A percentile compares a stretch with the other conserved stretches of the same genome.
phyloP scores from a whole-genome alignment of 2,329 filamentous ascomycete genomes.

The Orbilia quercus region DNA sequence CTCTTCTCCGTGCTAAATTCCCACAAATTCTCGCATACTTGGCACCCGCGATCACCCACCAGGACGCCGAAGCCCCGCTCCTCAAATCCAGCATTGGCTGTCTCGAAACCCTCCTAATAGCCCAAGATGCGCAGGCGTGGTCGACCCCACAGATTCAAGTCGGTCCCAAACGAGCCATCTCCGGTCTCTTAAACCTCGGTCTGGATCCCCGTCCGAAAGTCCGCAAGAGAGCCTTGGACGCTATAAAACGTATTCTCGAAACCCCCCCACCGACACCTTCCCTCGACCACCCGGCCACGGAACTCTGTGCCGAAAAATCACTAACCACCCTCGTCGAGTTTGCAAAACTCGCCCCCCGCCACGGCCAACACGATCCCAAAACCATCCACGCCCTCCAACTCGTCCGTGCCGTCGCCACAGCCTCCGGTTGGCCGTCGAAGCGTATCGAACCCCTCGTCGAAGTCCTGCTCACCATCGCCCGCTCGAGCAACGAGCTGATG shows the following conservation, averaged over 20 bases:
- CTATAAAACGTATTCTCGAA: slow-evolving; percentile 82
- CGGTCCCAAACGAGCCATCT: slow-evolving; percentile 85
- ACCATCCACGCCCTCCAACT: slow-evolving; percentile 93
- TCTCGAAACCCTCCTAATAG: slow-evolving; percentile 87
- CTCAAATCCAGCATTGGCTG: slow-evolving; percentile 90
- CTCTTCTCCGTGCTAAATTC: slow-evolving; percentile 93
- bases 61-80: slow-evolving; percentile 86
- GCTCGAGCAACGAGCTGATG: slow-evolving; percentile 91
- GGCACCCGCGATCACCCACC: slow-evolving; percentile 81
- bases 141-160: slow-evolving; percentile 83
- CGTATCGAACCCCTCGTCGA: slow-evolving; percentile 95
- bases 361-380: slow-evolving; percentile 82
- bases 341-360: slow-evolving; percentile 74
- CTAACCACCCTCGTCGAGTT: slow-evolving; percentile 82
- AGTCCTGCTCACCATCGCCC: slow-evolving; percentile 85
- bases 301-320: slow-evolving; percentile 94
- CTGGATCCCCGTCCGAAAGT: slow-evolving; percentile 93
- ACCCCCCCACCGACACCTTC: slow-evolving; percentile 90
- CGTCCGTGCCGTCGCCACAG: slow-evolving; percentile 89
- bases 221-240: slow-evolving; percentile 90
- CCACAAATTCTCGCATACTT: slow-evolving; percentile 88
- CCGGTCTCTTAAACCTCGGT: slow-evolving; percentile 83
- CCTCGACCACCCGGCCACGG: slow-evolving; percentile 90
- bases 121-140: slow-evolving; percentile 89
- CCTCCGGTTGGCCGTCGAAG: slow-evolving; percentile 93